These are phyloP conservation scores for Astrephomene gubernaculifera DNA, from an alignment of 139 green algal species.

Conservation along the genomic window DNA sequence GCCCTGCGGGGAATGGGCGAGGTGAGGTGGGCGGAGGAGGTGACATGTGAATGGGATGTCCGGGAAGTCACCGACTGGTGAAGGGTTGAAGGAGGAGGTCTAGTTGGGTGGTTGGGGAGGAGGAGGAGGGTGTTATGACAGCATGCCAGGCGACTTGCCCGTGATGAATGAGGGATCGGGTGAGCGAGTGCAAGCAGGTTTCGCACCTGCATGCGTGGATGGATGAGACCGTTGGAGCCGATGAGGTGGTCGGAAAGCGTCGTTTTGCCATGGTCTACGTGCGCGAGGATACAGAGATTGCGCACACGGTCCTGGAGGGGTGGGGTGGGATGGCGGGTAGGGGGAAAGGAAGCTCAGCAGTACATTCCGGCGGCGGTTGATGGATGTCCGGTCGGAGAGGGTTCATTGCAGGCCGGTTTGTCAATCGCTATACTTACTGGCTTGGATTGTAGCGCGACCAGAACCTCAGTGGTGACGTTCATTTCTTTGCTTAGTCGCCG, in stretches of 20 bases:
- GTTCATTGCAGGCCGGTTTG: background rate
- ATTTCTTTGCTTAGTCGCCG: conserved; percentile 9
- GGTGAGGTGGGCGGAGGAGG: too few species aligned
- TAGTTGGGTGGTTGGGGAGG: too few species aligned
- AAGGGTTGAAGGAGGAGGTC: too few species aligned
- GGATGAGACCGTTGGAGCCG: conserved; percentile 97
- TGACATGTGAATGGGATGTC: too few species aligned
- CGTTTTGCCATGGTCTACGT: conserved; percentile 99
- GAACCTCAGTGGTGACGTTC: conserved; percentile 49
- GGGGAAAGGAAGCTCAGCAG: background rate
- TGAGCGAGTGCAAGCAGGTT: background rate
- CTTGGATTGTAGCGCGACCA: conserved; percentile 45
- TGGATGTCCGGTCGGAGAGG: too few species aligned
- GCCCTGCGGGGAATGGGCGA: conserved; percentile 28
- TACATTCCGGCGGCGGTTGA: background rate
- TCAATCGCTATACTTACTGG: conserved; percentile 1
- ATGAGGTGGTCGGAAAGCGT: conserved; percentile 97
- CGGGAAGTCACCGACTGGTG: too few species aligned
- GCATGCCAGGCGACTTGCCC: too few species aligned
- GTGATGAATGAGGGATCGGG: background rate
- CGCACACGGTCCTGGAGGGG: conserved; percentile 74
- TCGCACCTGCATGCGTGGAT: conserved; percentile 83
- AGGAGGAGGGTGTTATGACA: too few species aligned
- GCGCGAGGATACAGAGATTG: conserved; percentile 98
- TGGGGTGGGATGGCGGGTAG: background rate